These are phyloP conservation scores for Byssoonygena ceratinophila DNA, from an alignment of 2,329 filamentous ascomycete species.

Conservation along the genomic window DNA sequence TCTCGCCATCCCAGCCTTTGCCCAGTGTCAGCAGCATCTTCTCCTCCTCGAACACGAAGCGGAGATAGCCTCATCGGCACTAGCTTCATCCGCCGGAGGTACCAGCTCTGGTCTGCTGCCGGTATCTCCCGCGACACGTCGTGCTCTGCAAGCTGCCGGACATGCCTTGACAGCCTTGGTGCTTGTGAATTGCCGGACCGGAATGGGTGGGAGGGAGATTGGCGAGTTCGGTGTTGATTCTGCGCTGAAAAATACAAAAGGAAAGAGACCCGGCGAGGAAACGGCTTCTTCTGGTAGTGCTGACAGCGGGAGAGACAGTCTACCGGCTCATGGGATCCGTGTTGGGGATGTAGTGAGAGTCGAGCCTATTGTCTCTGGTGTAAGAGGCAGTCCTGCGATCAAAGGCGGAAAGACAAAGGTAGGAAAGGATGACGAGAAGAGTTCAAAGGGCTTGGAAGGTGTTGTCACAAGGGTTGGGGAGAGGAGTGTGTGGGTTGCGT, in stretches of 20 bases:
- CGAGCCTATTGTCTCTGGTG: slow-evolving; percentile 26
- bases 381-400: slow-evolving; percentile 16
- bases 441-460: slow-evolving; percentile 33
- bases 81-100: slow-evolving; percentile 26
- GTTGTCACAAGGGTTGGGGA: slow-evolving; percentile 39
- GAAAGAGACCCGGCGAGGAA: slow-evolving; percentile 10
- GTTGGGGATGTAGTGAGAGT: slow-evolving; percentile 41
- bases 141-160: slow-evolving; percentile 35
- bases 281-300: slow-evolving; percentile 29
- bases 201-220: slow-evolving; percentile 81
- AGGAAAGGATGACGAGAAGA: slow-evolving; percentile 26
- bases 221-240: slow-evolving; percentile 65
- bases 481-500: slow-evolving; percentile 36
- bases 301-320: slow-evolving; percentile 17
- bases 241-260: slow-evolving; percentile 41
- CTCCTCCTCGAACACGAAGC: slow-evolving; percentile 37
- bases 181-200: slow-evolving; percentile 67
- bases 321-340: slow-evolving; percentile 39
- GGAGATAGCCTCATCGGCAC: slow-evolving; percentile 35
- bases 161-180: slow-evolving; percentile 44
- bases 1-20: slow-evolving; percentile 34
- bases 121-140: slow-evolving; percentile 34
- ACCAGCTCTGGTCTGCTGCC: slow-evolving; percentile 27
- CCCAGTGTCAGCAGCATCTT: slow-evolving; percentile 34
- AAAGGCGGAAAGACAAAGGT: slow-evolving; percentile 26